Conservation (phyloP, 2,329 filamentous ascomycete genomes). For the Sclerotinia minor region DNA sequence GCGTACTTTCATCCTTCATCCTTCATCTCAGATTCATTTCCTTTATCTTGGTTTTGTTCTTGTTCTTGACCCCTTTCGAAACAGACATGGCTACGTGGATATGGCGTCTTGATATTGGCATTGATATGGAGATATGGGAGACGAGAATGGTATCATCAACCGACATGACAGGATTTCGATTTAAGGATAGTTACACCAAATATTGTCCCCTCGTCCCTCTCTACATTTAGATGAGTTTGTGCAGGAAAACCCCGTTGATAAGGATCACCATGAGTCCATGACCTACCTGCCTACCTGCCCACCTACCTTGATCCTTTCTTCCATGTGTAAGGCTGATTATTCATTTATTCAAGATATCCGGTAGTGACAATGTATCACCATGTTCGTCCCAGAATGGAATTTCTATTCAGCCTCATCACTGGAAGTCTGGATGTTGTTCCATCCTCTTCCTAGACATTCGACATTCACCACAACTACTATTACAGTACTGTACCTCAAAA, state of each 20-base stretch:
- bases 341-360: background rate
- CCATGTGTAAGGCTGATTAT: constrained; percentile 18
- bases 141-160: constrained; percentile 8
- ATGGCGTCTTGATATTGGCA: background rate
- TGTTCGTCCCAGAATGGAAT: background rate
- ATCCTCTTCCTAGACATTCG: constrained; percentile 1
- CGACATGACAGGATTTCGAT: background rate
- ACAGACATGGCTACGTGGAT: background rate
- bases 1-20: constrained; percentile 10
- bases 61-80: constrained; percentile 14
- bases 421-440: constrained; percentile 6
- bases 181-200: constrained; percentile 5
- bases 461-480: background rate
- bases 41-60: background rate
- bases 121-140: background rate
- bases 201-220: background rate
- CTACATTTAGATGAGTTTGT: constrained; percentile 2
- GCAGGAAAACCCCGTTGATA: constrained; percentile 17
- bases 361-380: constrained; percentile 11
- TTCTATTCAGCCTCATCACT: constrained; percentile 21
- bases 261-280: constrained; percentile 11
- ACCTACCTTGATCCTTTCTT: constrained; percentile 6
- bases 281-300: no score
- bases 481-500: background rate
- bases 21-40: constrained; percentile 16